phyloP scores from a whole-genome alignment of 345 rosid species.

The Salix koriyanagi region DNA sequence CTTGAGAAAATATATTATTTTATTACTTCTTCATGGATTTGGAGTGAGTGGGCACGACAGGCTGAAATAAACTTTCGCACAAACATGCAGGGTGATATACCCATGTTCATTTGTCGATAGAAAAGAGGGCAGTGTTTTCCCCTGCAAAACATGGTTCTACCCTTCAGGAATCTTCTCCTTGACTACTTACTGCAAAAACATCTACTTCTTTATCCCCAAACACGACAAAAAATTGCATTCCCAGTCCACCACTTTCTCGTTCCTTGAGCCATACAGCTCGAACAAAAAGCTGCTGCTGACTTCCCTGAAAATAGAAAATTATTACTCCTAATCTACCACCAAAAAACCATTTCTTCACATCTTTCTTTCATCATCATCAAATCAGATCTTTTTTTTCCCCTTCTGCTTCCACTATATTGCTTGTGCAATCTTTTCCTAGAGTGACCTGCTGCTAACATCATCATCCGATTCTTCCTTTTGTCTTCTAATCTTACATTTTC shows the following conservation, averaged over 20 bases:
- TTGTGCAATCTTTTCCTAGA: neutral
- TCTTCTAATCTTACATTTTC: too few relatives aligned
- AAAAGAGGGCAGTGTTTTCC: neutral
- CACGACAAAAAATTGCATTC: neutral
- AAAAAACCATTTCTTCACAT: conserved; percentile 11
- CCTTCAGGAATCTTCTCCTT: neutral
- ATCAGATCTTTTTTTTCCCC: neutral
- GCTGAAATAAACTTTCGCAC: neutral
- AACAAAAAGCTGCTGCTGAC: conserved; percentile 9
- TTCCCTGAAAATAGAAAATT: neutral
- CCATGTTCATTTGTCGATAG: neutral
- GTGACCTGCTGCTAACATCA: neutral
- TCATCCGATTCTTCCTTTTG: neutral
- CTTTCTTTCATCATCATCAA: neutral
- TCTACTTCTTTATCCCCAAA: neutral
- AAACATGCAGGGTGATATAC: neutral
- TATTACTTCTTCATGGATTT: neutral
- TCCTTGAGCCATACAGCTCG: conserved; percentile 22
- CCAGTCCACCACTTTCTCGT: neutral
- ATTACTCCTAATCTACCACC: conserved; percentile 23
- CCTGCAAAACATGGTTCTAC: neutral
- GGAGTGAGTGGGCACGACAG: neutral
- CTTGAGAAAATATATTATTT: neutral
- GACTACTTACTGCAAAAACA: neutral
- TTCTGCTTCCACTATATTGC: neutral